phyloP scores from a whole-genome alignment of 352 stramenopile genomes.

The Pythium scleroteichum region DNA sequence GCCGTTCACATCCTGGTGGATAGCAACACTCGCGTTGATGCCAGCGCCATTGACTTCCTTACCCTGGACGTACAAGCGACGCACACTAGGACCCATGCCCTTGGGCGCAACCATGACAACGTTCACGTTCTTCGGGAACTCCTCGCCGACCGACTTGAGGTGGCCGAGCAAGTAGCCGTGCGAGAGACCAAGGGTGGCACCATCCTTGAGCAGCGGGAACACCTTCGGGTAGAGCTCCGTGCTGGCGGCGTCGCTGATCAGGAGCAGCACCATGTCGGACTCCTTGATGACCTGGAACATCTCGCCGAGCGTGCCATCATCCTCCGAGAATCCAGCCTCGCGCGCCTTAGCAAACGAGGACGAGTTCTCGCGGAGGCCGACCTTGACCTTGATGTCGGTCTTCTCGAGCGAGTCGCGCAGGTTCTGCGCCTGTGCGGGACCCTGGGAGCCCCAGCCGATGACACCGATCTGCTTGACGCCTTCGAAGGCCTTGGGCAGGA shows the following conservation, averaged over 20 bases:
- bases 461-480: slow-evolving; percentile 97
- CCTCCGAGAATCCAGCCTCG: slow-evolving; percentile 92
- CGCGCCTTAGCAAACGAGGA: slow-evolving; percentile 79
- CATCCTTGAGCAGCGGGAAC: slow-evolving; percentile 95
- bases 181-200: slow-evolving; percentile 95
- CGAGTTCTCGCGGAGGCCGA: slow-evolving; percentile 85
- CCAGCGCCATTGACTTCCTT: slow-evolving; percentile 97
- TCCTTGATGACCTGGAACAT: slow-evolving; percentile 97
- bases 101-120: slow-evolving; percentile 99
- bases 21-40: slow-evolving; percentile 97
- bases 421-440: slow-evolving; percentile 97
- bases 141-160: slow-evolving; percentile 94
- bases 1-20: slow-evolving; percentile 95
- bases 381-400: slow-evolving; percentile 90
- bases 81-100: slow-evolving; percentile 96
- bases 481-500: slow-evolving; percentile 95
- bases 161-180: slow-evolving; percentile 98
- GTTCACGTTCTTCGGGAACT: slow-evolving; percentile 96
- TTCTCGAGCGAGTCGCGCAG: slow-evolving; percentile 95
- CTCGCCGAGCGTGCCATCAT: slow-evolving; percentile 92
- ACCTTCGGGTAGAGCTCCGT: slow-evolving; percentile 97
- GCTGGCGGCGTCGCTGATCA: slow-evolving; percentile 96
- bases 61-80: slow-evolving; percentile 97
- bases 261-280: slow-evolving; percentile 96
- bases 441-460: slow-evolving; percentile 98